phyloP scores from a whole-genome alignment of 2,329 filamentous ascomycete genomes.

The Zasmidium citrigriseum region DNA sequence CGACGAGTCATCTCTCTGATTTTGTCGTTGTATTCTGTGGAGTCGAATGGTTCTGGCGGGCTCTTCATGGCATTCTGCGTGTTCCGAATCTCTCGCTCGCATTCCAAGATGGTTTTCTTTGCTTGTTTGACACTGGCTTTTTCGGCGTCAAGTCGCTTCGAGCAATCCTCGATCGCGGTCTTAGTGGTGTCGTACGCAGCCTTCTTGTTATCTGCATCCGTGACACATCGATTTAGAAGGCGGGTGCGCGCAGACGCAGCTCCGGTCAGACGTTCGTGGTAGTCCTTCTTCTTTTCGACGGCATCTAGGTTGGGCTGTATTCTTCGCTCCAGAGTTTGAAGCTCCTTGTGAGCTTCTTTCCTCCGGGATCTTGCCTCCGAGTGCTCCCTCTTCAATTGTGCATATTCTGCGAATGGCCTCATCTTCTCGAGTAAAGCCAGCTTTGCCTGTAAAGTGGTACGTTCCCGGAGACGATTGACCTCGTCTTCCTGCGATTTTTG shows the following conservation, averaged over 20 bases:
- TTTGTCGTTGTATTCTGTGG: constrained; percentile 68
- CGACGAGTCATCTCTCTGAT: constrained; percentile 61
- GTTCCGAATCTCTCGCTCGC: constrained; percentile 56
- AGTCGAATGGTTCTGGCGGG: constrained; percentile 68
- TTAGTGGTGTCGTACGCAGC: constrained; percentile 41
- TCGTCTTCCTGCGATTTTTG: constrained; percentile 76
- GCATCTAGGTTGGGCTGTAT: constrained; percentile 69
- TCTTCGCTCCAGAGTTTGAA: constrained; percentile 61
- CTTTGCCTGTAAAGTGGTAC: constrained; percentile 66
- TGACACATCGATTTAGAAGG: constrained; percentile 57
- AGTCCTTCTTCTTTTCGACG: constrained; percentile 69
- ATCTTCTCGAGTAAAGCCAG: constrained; percentile 66
- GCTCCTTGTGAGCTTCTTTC: constrained; percentile 57
- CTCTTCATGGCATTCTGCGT: constrained; percentile 65
- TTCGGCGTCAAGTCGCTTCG: constrained; percentile 43
- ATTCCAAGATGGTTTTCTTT: constrained; percentile 29
- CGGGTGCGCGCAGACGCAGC: constrained; percentile 58
- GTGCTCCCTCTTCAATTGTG: constrained; percentile 52
- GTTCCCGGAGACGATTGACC: constrained; percentile 78
- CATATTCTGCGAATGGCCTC: constrained; percentile 67
- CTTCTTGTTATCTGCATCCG: constrained; percentile 43
- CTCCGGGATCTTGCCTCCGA: constrained; percentile 57
- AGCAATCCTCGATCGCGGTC: constrained; percentile 33
- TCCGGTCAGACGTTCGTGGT: constrained; percentile 59
- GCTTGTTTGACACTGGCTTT: constrained; percentile 44